Base-by-base conservation (phyloP, 352 stramenopile genomes). In the Phytophthora crassamura region DNA sequence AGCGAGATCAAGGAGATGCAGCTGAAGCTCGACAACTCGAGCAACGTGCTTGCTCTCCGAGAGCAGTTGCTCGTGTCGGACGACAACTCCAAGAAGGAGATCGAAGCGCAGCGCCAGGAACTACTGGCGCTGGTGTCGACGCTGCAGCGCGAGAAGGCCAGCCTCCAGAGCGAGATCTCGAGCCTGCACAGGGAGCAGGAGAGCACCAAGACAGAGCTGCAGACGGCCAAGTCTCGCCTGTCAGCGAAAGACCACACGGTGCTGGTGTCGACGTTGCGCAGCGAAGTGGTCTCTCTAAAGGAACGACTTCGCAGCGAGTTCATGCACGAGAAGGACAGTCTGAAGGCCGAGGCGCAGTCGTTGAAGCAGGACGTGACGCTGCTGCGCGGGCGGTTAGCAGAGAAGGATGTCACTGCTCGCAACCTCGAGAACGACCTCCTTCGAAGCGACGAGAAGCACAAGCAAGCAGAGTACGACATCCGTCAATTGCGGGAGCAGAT, bases 221-320 rank as follows among this genome's bases (percentile, higher is more conserved):
- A 78, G 11, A 52, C 66, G 2, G 64, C 54, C 3, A 87, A 83
- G 43, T 50, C 77, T 9, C 70, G 80, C 0, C 35, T 90, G 16
- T 74, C 67, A 10, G 54, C 64, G 0, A 88, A 85, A 64, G 80
- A 90, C 40, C 75, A 88, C 30, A 60, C 53, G 1, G 66, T 91
- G 15, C 54, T 93, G 30, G 74, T 91, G 11, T 74, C 82, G 7
- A 93, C 84, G 18, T 64, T 93, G 6, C 78, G 80, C 14, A 80
- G 50, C 48, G 84, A 93, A 65, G 82, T 93, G 10, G 34, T 63
- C 8, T 77, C 72, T 18, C 45, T 93, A 2, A 91, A 90, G 49
- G 77, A 91, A 20, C 68, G 77, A 1, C 62, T 93, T 33, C 82
- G 78, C 14, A 70, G 41, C 14, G 82, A 93, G 48, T 89, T 86